Conservation (phyloP, 1,284 basidiomycete species). For the Trametes hirsuta region DNA sequence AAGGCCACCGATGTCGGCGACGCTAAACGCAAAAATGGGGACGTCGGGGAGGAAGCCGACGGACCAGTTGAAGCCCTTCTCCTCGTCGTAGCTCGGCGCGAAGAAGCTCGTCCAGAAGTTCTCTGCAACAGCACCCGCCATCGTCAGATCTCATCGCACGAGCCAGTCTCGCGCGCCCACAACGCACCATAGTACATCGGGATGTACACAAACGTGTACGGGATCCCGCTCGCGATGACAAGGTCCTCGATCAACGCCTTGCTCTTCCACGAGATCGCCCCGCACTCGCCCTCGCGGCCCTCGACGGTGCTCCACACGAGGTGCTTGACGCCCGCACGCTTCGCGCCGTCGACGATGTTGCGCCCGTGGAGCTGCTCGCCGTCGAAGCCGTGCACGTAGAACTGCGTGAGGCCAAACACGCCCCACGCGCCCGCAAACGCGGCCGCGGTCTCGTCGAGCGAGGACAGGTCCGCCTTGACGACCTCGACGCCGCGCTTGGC, state of each 20-base stretch:
- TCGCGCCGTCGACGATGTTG: conserved; percentile 14
- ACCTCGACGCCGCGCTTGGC: conserved; percentile 14
- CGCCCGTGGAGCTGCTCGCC: conserved; percentile 14
- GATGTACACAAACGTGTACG: conserved; percentile 13
- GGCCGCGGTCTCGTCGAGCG: conserved; percentile 9
- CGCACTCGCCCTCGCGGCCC: conserved; percentile 14
- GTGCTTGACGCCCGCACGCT: conserved; percentile 10
- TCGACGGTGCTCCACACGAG: conserved; percentile 15
- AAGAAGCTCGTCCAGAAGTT: conserved; percentile 17
- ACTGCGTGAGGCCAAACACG: conserved; percentile 11
- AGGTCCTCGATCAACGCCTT: conserved; percentile 14
- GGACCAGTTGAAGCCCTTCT: conserved; percentile 14
- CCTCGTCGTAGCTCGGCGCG: conserved; percentile 13
- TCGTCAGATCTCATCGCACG: not conserved
- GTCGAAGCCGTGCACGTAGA: conserved; percentile 14
- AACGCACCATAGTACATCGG: conserved; percentile 15
- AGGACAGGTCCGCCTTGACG: conserved; percentile 11
- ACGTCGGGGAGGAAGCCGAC: conserved; percentile 10
- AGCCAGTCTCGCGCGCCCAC: not conserved
- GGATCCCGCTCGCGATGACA: conserved; percentile 14
- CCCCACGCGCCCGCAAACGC: conserved; percentile 12
- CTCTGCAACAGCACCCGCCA: not conserved
- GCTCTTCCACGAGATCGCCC: conserved; percentile 12
- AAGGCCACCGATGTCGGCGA: conserved; percentile 7
- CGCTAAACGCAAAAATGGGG: conserved; percentile 15